A percentile compares a stretch with the other conserved stretches of the same genome.
Evolutionary conservation across 75 land plant species (phyloP).

Genomic region (Picea glauca): DNA sequence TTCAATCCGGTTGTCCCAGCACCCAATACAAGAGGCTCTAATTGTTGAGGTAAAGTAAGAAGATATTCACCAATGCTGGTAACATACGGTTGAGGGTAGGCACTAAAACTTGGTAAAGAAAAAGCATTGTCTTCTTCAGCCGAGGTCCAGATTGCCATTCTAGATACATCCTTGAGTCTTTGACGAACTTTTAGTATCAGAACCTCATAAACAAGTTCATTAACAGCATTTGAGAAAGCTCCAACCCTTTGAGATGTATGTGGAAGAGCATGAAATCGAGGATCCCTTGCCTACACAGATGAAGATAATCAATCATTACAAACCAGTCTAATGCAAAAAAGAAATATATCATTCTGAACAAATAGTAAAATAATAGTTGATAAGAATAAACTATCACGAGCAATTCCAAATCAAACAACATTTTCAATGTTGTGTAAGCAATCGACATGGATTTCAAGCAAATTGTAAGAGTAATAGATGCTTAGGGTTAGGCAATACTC

Average conservation of each 20-base stretch:
- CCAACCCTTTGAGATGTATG: slow-evolving; percentile 85
- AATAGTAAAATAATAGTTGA: too few species aligned
- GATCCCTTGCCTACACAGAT: slow-evolving; percentile 83
- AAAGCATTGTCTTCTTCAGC: slow-evolving; percentile 71
- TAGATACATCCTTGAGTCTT: slow-evolving; percentile 66
- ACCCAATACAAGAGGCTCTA: slow-evolving; percentile 87
- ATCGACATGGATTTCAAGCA: too few species aligned
- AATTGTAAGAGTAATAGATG: too few species aligned
- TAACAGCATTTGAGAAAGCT: slow-evolving; percentile 85
- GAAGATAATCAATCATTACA: too few species aligned
- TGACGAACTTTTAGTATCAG: slow-evolving; percentile 88
- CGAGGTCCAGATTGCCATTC: slow-evolving; percentile 78
- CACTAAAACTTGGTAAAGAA: slow-evolving; percentile 85
- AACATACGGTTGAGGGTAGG: slow-evolving; percentile 83
- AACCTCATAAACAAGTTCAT: slow-evolving; percentile 95
- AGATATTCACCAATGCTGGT: slow-evolving; percentile 96
- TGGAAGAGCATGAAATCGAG: slow-evolving; percentile 96
- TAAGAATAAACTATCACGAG: too few species aligned
- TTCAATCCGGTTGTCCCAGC: slow-evolving; percentile 20
- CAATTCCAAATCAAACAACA: too few species aligned
- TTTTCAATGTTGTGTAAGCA: too few species aligned
- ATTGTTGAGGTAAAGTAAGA: slow-evolving; percentile 94
- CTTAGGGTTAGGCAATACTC: too few species aligned
- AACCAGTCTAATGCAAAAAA: too few species aligned
- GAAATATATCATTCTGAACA: too few species aligned